Evolutionary conservation across 2,329 filamentous ascomycete species (phyloP).

Genomic region (Colletotrichum sublineola): DNA sequence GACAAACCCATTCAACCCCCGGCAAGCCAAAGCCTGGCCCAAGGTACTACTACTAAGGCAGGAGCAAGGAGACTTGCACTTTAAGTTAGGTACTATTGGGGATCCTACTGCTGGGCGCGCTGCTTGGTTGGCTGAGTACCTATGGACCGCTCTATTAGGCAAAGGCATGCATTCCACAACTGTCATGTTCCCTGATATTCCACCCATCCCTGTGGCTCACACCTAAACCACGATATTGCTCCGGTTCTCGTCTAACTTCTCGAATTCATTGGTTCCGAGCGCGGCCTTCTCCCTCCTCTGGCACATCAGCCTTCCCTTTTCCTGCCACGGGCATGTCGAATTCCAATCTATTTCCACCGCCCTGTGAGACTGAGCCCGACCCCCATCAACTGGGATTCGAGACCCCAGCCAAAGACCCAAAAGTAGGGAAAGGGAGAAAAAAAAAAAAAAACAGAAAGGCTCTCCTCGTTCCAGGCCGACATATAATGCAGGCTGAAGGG

Average conservation of each 20-base stretch:
- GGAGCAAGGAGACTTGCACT: background rate
- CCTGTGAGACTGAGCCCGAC: constrained; percentile 20
- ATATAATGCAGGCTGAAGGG: constrained; percentile 24
- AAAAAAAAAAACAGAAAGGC: background rate
- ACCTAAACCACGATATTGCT: constrained; percentile 18
- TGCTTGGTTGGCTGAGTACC: background rate
- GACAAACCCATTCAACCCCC: background rate
- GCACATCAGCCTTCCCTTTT: constrained; percentile 26
- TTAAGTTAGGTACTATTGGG: constrained; percentile 1
- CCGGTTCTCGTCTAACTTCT: constrained; percentile 14
- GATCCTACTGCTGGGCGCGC: background rate
- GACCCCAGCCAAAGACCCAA: constrained; percentile 5
- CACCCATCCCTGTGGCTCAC: constrained; percentile 29
- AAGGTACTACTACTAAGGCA: background rate
- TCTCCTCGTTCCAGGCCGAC: constrained; percentile 12
- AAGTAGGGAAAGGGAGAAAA: background rate
- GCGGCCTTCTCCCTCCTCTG: constrained; percentile 5
- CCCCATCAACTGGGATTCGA: constrained; percentile 20
- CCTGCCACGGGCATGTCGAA: constrained; percentile 21
- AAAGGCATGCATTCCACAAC: constrained; percentile 19
- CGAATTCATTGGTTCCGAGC: constrained; percentile 23
- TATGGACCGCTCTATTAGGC: background rate
- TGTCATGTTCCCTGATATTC: constrained; percentile 22
- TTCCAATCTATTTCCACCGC: constrained; percentile 4
- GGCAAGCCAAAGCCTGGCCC: constrained; percentile 24